Evolutionary conservation across 73 alveolate genomes (phyloP).

Genomic region (Vitrella brassicaformis): DNA sequence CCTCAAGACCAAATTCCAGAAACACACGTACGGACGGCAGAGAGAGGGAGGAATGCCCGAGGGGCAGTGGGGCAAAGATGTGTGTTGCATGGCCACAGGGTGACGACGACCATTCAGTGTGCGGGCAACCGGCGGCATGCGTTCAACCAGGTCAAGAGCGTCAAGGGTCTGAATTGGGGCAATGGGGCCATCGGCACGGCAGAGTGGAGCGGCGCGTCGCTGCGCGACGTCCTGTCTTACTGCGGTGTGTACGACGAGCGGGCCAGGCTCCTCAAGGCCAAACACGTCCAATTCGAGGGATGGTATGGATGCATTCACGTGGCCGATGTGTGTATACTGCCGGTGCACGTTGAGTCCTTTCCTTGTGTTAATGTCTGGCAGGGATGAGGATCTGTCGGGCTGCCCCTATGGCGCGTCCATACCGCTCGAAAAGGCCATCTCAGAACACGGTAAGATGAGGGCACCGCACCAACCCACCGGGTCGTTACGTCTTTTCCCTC

Average conservation of each 20-base stretch:
- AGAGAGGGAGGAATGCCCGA: no score
- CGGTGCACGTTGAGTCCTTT: no score
- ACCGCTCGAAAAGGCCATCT: constrained; percentile 28
- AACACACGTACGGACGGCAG: no score
- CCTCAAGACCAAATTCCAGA: constrained; percentile 4
- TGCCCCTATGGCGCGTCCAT: constrained; percentile 21
- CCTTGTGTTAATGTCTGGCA: no score
- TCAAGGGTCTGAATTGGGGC: constrained; percentile 37
- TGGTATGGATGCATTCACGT: no score
- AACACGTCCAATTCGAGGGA: constrained; percentile 35
- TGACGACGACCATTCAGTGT: constrained; percentile 40
- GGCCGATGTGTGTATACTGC: no score
- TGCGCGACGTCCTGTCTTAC: constrained; percentile 33
- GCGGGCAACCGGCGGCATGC: constrained; percentile 48
- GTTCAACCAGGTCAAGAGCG: constrained; percentile 11
- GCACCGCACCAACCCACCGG: background rate
- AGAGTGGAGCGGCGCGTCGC: constrained; percentile 25
- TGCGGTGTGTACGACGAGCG: constrained; percentile 15
- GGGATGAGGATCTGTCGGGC: no score
- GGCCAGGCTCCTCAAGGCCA: constrained; percentile 12
- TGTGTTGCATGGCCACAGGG: no score
- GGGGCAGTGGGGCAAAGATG: constrained; percentile 8
- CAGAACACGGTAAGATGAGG: no score
- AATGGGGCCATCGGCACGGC: constrained; percentile 44
- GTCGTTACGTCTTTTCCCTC: background rate